Conservation (phyloP, 129 eudicot genomes). For the Saussurea involucrata region DNA sequence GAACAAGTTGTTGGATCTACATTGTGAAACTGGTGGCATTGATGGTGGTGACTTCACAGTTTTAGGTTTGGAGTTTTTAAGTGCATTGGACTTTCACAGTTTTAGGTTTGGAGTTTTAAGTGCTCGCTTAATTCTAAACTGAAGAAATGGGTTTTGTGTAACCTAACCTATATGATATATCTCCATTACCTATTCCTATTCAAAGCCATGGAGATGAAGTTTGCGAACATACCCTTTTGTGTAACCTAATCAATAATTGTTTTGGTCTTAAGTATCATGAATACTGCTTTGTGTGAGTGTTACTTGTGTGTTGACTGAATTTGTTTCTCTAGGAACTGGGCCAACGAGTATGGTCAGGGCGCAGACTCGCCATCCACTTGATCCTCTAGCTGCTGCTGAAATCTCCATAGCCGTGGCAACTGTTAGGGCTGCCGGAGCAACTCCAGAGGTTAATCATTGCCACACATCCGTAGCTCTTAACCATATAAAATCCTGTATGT, state of each 20-base stretch:
- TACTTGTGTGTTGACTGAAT: slow-evolving; percentile 13
- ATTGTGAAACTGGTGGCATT: too few species aligned
- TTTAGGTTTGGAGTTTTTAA: too few species aligned
- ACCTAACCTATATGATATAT: too few species aligned
- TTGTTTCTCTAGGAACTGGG: slow-evolving; percentile 28
- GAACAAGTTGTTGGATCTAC: too few species aligned
- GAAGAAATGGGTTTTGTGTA: neutral
- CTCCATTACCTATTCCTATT: neutral
- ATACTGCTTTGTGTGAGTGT: slow-evolving; percentile 3
- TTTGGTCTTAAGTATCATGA: slow-evolving; percentile 1
- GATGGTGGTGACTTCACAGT: too few species aligned
- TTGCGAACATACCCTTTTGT: neutral
- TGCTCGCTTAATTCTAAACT: neutral
- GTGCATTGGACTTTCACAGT: too few species aligned
- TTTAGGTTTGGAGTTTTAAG: too few species aligned
- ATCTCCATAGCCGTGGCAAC: slow-evolving; percentile 65
- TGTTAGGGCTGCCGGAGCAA: slow-evolving; percentile 62
- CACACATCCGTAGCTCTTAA: neutral
- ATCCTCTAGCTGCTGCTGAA: slow-evolving; percentile 65
- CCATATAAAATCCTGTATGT: neutral
- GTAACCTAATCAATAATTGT: neutral
- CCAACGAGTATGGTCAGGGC: slow-evolving; percentile 52
- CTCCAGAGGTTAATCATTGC: slow-evolving; percentile 45
- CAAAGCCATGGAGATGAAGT: neutral
- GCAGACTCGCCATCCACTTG: slow-evolving; percentile 60